phyloP scores from a whole-genome alignment of 257 asterid genomes.

The Misopates orontium region DNA sequence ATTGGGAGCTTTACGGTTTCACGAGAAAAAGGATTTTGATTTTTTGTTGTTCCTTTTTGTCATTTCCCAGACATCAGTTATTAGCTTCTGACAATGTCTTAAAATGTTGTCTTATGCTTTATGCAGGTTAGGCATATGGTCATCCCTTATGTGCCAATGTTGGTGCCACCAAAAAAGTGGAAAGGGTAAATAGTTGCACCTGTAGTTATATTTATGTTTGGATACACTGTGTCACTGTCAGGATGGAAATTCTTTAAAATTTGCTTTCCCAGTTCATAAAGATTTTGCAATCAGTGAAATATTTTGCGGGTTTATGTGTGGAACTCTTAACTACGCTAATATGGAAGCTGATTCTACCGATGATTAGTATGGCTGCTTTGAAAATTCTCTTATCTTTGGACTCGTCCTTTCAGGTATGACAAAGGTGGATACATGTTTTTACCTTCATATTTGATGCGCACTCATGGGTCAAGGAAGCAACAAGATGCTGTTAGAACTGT shows the following conservation, averaged over 20 bases:
- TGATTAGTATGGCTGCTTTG: conserved; percentile 22
- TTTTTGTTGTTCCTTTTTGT: not conserved
- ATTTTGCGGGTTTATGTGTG: not conserved
- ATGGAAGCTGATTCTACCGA: conserved; percentile 1
- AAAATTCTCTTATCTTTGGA: conserved; percentile 25
- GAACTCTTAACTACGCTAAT: conserved; percentile 8
- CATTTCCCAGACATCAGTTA: conserved; percentile 5
- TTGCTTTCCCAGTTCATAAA: not conserved
- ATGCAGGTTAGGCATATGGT: conserved; percentile 79
- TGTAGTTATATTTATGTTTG: conserved; percentile 16
- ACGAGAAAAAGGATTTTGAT: not conserved
- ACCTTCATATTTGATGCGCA: conserved; percentile 95
- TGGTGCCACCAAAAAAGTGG: conserved; percentile 98
- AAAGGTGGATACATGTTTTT: conserved; percentile 93
- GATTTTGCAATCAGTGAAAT: not conserved
- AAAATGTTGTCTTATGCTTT: conserved; percentile 23
- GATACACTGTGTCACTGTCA: conserved; percentile 13
- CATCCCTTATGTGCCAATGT: conserved; percentile 93
- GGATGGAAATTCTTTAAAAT: not conserved
- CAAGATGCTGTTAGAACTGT: conserved; percentile 71
- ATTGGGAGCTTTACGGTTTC: conserved; percentile 5
- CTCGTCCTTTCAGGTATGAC: conserved; percentile 63
- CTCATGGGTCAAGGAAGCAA: conserved; percentile 84
- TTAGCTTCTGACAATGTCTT: conserved; percentile 24
- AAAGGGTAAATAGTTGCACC: conserved; percentile 59